Evolutionary conservation across 495 filamentous ascomycete genomes (phyloP).

Genomic region (Penicillium maclennaniae): DNA sequence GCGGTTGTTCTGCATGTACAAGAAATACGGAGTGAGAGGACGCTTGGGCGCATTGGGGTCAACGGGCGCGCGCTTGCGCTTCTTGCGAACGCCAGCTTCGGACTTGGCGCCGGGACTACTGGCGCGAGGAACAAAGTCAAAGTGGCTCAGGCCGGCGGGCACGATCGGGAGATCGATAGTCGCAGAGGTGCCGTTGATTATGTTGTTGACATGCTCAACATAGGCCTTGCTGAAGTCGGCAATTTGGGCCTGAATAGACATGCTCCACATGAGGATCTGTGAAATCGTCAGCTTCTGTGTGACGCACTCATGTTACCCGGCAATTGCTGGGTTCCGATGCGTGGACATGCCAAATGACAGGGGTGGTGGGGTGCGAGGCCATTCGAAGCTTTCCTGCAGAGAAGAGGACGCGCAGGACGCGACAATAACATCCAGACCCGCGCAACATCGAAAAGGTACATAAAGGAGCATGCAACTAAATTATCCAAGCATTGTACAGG

Average conservation of each 20-base stretch:
- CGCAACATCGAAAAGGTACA: neutral
- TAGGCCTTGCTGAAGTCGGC: conserved; percentile 73
- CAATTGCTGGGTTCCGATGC: neutral
- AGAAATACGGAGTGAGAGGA: conserved; percentile 88
- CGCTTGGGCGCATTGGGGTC: conserved; percentile 95
- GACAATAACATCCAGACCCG: neutral
- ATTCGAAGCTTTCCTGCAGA: neutral
- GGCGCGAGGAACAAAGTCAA: conserved; percentile 40
- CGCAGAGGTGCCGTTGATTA: conserved; percentile 60
- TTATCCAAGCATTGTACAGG: neutral
- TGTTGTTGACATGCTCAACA: conserved; percentile 73
- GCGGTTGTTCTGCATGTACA: conserved; percentile 84
- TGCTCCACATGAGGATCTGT: conserved; percentile 70
- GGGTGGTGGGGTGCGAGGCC: neutral
- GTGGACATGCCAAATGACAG: neutral
- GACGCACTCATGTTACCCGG: neutral
- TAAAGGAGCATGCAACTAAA: neutral
- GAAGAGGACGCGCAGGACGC: neutral
- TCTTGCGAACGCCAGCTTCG: conserved; percentile 66
- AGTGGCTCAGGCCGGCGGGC: conserved; percentile 44
- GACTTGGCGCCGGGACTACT: conserved; percentile 37
- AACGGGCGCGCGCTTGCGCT: conserved; percentile 74
- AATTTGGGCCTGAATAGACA: conserved; percentile 69
- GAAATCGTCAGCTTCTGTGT: neutral
- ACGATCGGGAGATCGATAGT: conserved; percentile 49